phyloP scores from a whole-genome alignment of 495 filamentous ascomycete genomes.

The Penicillium manginii region DNA sequence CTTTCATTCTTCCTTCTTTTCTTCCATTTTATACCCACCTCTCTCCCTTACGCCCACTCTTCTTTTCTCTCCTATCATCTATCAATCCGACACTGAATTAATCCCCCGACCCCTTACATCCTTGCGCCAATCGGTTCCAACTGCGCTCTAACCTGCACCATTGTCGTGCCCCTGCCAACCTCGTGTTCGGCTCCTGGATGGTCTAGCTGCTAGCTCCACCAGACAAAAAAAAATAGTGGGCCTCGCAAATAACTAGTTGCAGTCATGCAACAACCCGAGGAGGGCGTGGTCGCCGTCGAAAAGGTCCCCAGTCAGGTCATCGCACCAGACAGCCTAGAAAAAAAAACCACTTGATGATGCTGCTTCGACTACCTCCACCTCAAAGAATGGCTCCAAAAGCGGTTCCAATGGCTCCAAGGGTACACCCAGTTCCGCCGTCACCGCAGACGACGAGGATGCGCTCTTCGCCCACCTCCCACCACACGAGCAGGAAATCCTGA shows the following conservation, averaged over 20 bases:
- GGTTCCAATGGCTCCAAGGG: constrained; percentile 19
- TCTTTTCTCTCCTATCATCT: background rate
- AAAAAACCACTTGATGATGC: background rate
- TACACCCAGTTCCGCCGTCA: background rate
- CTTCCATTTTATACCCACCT: background rate
- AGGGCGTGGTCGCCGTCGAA: constrained; percentile 23
- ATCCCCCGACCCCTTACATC: background rate
- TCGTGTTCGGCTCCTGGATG: background rate
- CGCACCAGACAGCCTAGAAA: background rate
- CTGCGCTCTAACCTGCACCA: too few relatives aligned
- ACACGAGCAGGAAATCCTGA: constrained; percentile 68
- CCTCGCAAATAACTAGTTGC: background rate
- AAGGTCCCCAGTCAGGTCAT: constrained; percentile 19
- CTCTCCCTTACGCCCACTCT: background rate
- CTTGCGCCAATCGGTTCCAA: too few relatives aligned
- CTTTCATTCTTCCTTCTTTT: background rate
- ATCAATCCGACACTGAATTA: background rate
- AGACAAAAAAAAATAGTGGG: constrained; percentile 11
- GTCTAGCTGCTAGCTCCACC: background rate
- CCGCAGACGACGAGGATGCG: constrained; percentile 33
- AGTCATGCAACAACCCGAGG: constrained; percentile 31
- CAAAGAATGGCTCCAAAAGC: background rate
- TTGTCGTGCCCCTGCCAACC: background rate
- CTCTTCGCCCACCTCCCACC: constrained; percentile 42
- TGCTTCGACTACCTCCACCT: background rate